Evolutionary conservation across 768 basidiomycete genomes (phyloP), one percentile per base, ranked within the genome.

Genomic region (Dacryopinax primogenitus): DNA sequence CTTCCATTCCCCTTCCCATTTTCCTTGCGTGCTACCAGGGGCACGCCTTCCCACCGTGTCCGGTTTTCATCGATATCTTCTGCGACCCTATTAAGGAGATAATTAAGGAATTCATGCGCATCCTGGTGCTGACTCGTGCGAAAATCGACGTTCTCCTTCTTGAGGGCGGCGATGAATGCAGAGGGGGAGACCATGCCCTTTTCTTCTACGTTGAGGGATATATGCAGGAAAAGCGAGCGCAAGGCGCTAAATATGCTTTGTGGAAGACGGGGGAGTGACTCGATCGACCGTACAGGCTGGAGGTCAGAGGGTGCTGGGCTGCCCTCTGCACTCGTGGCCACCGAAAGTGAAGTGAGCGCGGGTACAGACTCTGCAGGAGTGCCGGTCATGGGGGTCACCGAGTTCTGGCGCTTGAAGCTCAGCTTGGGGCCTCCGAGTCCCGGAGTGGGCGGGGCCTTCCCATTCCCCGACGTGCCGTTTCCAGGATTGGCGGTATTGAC

Each of bases 71-170:
- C 90, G 69, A 95, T 83, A 73, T 97, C 93, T 75, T 98, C 95
- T 35, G 92, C 87, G 62, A 99, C 86, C 73, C 81, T 86, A 75
- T 99, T 99, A 64, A 99, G 78, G 30, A 97, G 77, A 76, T 88
- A 97, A 73, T 94, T 96, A 41, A 97, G 79, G 75, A 99, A 98
- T 76, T 99, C 96, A 76, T 98, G 96, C 1, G 96, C 96, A 74
- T 99, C 96, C 73, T 99, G 96, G 73, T 99, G 96, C 83, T 89
- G 88, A 16, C 89, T 87, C 36, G 86, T 86, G 61, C 92, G 82
- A 72, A 97, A 99, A 51, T 87, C 80, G 71, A 92, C 91, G 75
- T 98, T 98, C 71, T 91, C 80, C 71, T 92, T 86, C 76, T 90
- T 91, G 70, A 98, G 82, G 73, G 95, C 95, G 72, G 92, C 86